phyloP scores from a whole-genome alignment of 2,329 filamentous ascomycete genomes.

The Beauveria pseudobassiana region DNA sequence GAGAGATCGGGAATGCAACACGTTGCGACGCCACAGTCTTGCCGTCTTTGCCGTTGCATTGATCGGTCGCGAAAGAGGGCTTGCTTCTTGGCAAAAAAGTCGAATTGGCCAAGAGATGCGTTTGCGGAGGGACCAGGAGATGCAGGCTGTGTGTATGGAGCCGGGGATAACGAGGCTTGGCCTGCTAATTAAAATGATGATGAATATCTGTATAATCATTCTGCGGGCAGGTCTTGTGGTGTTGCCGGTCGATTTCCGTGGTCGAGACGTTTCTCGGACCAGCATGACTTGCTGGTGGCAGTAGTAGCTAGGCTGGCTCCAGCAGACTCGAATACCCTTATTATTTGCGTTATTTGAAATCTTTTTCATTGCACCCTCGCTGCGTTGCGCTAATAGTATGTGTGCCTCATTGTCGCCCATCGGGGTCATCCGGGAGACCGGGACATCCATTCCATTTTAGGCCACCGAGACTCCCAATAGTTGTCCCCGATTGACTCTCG shows the following conservation, averaged over 20 bases:
- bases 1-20: neutral
- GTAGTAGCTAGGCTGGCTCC: too few relatives aligned
- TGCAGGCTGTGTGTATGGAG: neutral
- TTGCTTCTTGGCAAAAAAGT: neutral
- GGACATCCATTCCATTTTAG: neutral
- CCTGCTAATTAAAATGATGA: neutral
- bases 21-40: conserved; percentile 4
- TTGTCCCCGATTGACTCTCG: neutral
- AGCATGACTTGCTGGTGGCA: too few relatives aligned
- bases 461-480: conserved; percentile 8
- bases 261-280: too few relatives aligned
- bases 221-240: neutral
- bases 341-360: neutral
- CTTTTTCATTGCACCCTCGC: neutral
- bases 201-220: too few relatives aligned
- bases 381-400: neutral
- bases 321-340: neutral
- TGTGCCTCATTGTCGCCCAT: neutral
- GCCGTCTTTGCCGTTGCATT: neutral
- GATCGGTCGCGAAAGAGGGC: neutral
- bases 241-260: neutral
- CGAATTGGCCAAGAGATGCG: conserved; percentile 9
- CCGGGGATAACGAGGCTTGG: too few relatives aligned
- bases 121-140: neutral
- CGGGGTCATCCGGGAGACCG: neutral